Base-by-base conservation (phyloP, 805 yeast genomes). In the Myxozyma vanderwaltii region DNA sequence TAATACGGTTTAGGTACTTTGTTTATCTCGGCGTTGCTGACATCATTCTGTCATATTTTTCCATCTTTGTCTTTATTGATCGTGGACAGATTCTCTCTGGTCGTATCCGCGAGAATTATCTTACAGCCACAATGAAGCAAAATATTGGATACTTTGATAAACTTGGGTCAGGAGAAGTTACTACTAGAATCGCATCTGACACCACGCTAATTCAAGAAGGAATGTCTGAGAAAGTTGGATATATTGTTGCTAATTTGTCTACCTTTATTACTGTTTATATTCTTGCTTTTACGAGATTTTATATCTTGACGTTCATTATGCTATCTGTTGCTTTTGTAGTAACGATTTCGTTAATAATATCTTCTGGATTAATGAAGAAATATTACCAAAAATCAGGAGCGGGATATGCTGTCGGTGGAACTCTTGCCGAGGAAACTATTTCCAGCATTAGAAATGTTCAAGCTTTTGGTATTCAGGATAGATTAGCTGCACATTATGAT, bases 71-170 rank as follows among this genome's bases (percentile, higher is more conserved):
- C 26, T 73, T 73, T 19, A 74, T 75, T 2, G 72, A 73, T 35
- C 67, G 73, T 5, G 81, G 81, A 19, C 81, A 77, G 62, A 68
- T 74, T 8, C 65, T 76, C 35, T 69, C 81, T 0, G 75, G 76
- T 3, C 66, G 78, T 19, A 74, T 75, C 61, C 71, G 78, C 17
- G 71, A 72, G 56, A 60, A 67, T 39, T 76, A 75, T 54, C 64
- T 76, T 29, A 54, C 61, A 49, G 72, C 78, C 1, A 67, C 76
- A 6, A 65, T 76, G 49, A 67, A 75, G 38, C 79, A 76, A 58
- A 76, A 76, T 52, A 72, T 76, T 36, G 79, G 74, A n/a, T 79
- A 60, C 56, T 69, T 68, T 50, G 71, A 68, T 54, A 61, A 62
- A 21, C 56, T 68, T 10, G 71, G 71, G n/a, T 65, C 72, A 8